phyloP scores from a whole-genome alignment of 345 rosid genomes.

The Theobroma cacao region DNA sequence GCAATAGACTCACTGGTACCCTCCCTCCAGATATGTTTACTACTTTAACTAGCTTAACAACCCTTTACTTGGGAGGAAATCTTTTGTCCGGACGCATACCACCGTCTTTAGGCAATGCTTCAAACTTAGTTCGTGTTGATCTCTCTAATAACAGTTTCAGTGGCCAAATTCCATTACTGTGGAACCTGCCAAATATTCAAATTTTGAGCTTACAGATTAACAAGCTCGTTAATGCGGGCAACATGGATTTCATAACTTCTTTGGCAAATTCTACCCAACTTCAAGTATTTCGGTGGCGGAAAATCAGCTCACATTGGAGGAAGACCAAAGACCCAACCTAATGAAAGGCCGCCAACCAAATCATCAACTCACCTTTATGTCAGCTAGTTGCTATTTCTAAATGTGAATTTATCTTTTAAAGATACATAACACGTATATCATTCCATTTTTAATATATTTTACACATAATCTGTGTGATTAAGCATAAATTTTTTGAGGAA shows the following conservation, averaged over 20 bases:
- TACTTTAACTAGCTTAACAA: conserved; percentile 4
- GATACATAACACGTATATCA: too few relatives aligned
- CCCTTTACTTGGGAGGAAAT: not conserved
- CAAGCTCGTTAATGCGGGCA: not conserved
- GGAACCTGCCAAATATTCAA: conserved; percentile 3
- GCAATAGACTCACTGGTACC: not conserved
- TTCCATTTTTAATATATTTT: too few relatives aligned
- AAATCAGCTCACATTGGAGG: too few relatives aligned
- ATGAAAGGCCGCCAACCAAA: too few relatives aligned
- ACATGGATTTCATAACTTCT: conserved; percentile 14
- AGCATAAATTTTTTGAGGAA: too few relatives aligned
- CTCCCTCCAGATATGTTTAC: conserved; percentile 8
- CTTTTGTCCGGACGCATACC: conserved; percentile 20
- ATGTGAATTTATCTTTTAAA: too few relatives aligned
- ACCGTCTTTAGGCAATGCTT: conserved; percentile 13
- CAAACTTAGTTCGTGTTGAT: not conserved
- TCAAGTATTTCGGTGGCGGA: not conserved
- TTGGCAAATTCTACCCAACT: conserved; percentile 16
- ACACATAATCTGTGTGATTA: too few relatives aligned
- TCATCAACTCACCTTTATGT: too few relatives aligned
- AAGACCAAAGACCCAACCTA: too few relatives aligned
- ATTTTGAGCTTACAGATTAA: not conserved
- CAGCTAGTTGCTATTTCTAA: too few relatives aligned
- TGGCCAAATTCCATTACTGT: not conserved
- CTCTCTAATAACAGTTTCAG: not conserved